Conservation (phyloP, 257 asterid species). For the Solanum habrochaites region DNA sequence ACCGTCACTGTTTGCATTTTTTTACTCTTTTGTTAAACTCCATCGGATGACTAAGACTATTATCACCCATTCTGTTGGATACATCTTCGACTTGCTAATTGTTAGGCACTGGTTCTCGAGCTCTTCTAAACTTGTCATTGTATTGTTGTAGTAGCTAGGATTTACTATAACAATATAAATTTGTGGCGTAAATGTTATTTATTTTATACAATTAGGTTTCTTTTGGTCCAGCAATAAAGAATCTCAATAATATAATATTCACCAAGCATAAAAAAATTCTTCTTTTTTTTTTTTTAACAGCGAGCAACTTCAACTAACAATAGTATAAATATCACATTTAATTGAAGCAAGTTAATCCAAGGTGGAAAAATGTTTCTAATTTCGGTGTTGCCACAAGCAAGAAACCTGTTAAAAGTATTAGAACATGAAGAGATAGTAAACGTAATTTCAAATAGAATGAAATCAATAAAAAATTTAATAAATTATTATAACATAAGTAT, state of each 20-base stretch:
- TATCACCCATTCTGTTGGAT: not conserved
- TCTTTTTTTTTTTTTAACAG: too few relatives aligned
- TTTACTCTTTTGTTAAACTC: not conserved
- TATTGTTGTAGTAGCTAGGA: too few relatives aligned
- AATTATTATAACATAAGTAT: too few relatives aligned
- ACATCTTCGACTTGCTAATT: not conserved
- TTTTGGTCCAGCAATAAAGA: not conserved
- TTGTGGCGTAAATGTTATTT: too few relatives aligned
- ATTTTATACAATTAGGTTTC: too few relatives aligned
- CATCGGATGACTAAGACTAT: not conserved
- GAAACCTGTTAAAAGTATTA: not conserved
- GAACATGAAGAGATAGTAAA: too few relatives aligned
- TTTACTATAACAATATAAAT: too few relatives aligned
- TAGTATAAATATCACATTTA: not conserved
- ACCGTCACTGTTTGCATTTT: not conserved
- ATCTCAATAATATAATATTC: not conserved
- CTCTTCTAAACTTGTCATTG: not conserved
- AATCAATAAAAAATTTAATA: too few relatives aligned
- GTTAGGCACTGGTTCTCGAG: not conserved
- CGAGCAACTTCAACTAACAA: too few relatives aligned
- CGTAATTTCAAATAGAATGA: too few relatives aligned
- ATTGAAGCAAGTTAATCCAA: not conserved
- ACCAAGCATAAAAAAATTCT: not conserved
- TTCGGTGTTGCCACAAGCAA: not conserved
- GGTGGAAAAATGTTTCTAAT: not conserved